A percentile compares a stretch with the other conserved stretches of the same genome.
These are phyloP conservation scores for Pythium brassicae DNA, from an alignment of 352 stramenopile species.

Conservation along the genomic window DNA sequence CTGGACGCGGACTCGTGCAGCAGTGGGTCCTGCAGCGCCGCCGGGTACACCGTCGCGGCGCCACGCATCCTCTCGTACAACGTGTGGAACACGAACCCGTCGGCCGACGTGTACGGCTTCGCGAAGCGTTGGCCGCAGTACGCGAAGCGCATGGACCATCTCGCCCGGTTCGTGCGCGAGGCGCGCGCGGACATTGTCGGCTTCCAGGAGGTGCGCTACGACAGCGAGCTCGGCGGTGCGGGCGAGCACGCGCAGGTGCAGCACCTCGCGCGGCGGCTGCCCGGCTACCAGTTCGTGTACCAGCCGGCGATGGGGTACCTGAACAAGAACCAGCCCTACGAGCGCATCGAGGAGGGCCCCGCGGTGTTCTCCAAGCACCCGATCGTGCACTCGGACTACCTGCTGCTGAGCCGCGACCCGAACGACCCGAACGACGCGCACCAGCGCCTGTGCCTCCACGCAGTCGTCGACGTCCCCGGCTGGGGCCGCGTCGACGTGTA, in stretches of 20 bases:
- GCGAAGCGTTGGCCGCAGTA: slow-evolving; percentile 68
- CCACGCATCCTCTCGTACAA: slow-evolving; percentile 86
- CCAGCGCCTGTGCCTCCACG: slow-evolving; percentile 81
- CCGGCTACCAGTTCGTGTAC: slow-evolving; percentile 81
- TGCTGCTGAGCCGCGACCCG: slow-evolving; percentile 71
- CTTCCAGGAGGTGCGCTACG: slow-evolving; percentile 86
- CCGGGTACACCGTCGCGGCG: background rate
- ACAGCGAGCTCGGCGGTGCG: slow-evolving; percentile 59
- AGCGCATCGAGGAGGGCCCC: slow-evolving; percentile 81
- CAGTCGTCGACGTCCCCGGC: slow-evolving; percentile 55
- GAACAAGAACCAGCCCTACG: slow-evolving; percentile 46
- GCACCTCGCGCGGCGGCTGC: slow-evolving; percentile 58
- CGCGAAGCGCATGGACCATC: slow-evolving; percentile 65
- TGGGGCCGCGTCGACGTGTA: slow-evolving; percentile 81
- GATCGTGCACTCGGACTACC: slow-evolving; percentile 77
- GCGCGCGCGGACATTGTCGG: slow-evolving; percentile 66
- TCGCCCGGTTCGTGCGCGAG: slow-evolving; percentile 49
- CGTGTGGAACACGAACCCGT: slow-evolving; percentile 88
- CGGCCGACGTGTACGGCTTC: slow-evolving; percentile 54
- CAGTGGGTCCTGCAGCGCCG: background rate
- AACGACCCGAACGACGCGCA: slow-evolving; percentile 84
- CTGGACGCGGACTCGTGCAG: slow-evolving; percentile 11
- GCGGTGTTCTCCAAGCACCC: slow-evolving; percentile 78
- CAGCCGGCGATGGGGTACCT: slow-evolving; percentile 85
- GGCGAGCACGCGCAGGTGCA: slow-evolving; percentile 73